Evolutionary conservation across 805 yeast genomes (phyloP).

Genomic region (Ogataea paraovalis): DNA sequence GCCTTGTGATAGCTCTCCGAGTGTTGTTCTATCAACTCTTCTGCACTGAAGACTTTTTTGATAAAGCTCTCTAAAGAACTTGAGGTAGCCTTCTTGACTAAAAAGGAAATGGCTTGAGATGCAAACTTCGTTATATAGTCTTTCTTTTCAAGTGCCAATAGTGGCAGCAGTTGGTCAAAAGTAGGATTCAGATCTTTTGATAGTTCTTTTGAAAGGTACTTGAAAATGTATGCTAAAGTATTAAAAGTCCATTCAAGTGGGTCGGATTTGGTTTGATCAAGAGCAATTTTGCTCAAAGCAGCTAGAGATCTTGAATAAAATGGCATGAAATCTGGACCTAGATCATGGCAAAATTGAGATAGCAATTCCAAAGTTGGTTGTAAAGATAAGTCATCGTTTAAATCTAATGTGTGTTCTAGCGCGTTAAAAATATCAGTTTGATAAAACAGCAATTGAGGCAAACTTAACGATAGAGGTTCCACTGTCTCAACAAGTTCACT

Average conservation of each 20-base stretch:
- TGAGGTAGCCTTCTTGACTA: slow-evolving; percentile 63
- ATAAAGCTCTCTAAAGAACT: slow-evolving; percentile 46
- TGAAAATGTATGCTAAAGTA: slow-evolving; percentile 82
- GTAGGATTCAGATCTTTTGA: slow-evolving; percentile 66
- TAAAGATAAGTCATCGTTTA: slow-evolving; percentile 64
- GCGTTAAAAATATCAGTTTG: slow-evolving; percentile 51
- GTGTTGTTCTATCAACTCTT: slow-evolving; percentile 25
- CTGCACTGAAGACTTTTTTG: slow-evolving; percentile 32
- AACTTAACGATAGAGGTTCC: slow-evolving; percentile 53
- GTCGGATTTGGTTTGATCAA: slow-evolving; percentile 50
- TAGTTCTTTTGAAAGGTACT: slow-evolving; percentile 68
- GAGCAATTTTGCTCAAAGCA: slow-evolving; percentile 45
- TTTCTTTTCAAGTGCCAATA: slow-evolving; percentile 54
- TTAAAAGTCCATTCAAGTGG: slow-evolving; percentile 82
- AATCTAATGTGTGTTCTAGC: slow-evolving; percentile 38
- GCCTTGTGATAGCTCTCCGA: slow-evolving; percentile 53
- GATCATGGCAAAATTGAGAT: slow-evolving; percentile 84
- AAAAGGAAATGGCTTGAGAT: slow-evolving; percentile 85
- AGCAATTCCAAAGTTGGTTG: slow-evolving; percentile 79
- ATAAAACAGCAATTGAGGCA: slow-evolving; percentile 79
- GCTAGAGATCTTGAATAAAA: slow-evolving; percentile 54
- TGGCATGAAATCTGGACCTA: slow-evolving; percentile 81
- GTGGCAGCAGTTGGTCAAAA: slow-evolving; percentile 57
- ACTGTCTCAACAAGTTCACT: slow-evolving; percentile 57
- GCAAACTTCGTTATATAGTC: slow-evolving; percentile 74